phyloP scores from a whole-genome alignment of 1,139 yeast species.

The Hyphopichia fennica region DNA sequence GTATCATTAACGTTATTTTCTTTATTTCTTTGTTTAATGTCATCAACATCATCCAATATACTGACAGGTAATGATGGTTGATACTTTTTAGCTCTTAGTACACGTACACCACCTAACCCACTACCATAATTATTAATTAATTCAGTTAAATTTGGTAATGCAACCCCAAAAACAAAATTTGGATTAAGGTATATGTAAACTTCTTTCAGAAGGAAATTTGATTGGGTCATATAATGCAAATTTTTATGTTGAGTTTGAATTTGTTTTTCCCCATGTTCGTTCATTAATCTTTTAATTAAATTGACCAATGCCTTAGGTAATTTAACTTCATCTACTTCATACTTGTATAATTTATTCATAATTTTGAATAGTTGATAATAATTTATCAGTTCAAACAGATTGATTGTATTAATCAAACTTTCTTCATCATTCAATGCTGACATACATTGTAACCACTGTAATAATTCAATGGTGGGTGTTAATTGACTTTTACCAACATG shows the following conservation, averaged over 20 bases:
- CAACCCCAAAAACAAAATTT: conserved; percentile 48
- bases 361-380: conserved; percentile 71
- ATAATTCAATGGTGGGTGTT: conserved; percentile 71
- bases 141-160: conserved; percentile 61
- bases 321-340: conserved; percentile 77
- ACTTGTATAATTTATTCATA: conserved; percentile 68
- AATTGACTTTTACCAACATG: conserved; percentile 65
- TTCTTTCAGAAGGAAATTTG: conserved; percentile 40
- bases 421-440: conserved; percentile 59
- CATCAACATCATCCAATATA: conserved; percentile 63
- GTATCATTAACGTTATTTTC: conserved; percentile 32
- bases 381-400: conserved; percentile 59
- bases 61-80: conserved; percentile 65
- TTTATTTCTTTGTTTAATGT: conserved; percentile 41
- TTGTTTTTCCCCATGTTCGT: conserved; percentile 42
- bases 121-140: conserved; percentile 61
- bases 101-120: conserved; percentile 55
- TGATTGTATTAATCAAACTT: conserved; percentile 56
- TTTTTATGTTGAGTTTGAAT: conserved; percentile 22
- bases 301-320: conserved; percentile 49
- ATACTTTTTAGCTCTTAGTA: conserved; percentile 46
- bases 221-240: conserved; percentile 45
- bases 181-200: conserved; percentile 50
- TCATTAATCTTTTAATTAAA: conserved; percentile 30
- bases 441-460: conserved; percentile 90